These are phyloP conservation scores for Fusarium luffae DNA, from an alignment of 2,329 filamentous ascomycete species.

Conservation along the genomic window DNA sequence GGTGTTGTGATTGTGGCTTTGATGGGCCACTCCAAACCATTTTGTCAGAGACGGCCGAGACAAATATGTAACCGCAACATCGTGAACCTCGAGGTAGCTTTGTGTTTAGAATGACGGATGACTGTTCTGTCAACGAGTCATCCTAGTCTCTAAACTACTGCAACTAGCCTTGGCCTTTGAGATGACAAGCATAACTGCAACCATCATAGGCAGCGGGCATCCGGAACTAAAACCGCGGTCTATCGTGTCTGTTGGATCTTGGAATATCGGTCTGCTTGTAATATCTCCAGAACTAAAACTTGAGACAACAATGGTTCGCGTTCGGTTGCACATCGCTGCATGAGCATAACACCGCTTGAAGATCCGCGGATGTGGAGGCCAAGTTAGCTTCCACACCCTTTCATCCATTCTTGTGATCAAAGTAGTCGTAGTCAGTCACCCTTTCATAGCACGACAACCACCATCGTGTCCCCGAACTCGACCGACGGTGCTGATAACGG, in stretches of 20 bases:
- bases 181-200: constrained; percentile 40
- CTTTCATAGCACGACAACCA: constrained; percentile 5
- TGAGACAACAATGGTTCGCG: constrained; percentile 10
- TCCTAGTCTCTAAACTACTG: constrained; percentile 22
- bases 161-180: constrained; percentile 21
- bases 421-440: not conserved
- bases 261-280: constrained; percentile 11
- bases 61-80: constrained; percentile 1
- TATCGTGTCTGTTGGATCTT: constrained; percentile 9
- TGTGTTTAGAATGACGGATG: not conserved
- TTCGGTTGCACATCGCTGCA: constrained; percentile 34
- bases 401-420: constrained; percentile 14
- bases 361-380: constrained; percentile 29
- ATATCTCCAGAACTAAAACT: constrained; percentile 7
- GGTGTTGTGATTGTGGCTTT: constrained; percentile 20
- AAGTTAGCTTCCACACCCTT: constrained; percentile 16
- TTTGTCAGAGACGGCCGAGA: not conserved
- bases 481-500: constrained; percentile 22
- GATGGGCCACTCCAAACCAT: not conserved
- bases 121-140: constrained; percentile 1
- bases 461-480: constrained; percentile 23
- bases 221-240: constrained; percentile 11
- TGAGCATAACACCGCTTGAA: constrained; percentile 41
- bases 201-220: constrained; percentile 18
- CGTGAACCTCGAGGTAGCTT: constrained; percentile 2